Evolutionary conservation across 1,284 basidiomycete genomes (phyloP).

Genomic region (Cutaneotrichosporon curvatum): DNA sequence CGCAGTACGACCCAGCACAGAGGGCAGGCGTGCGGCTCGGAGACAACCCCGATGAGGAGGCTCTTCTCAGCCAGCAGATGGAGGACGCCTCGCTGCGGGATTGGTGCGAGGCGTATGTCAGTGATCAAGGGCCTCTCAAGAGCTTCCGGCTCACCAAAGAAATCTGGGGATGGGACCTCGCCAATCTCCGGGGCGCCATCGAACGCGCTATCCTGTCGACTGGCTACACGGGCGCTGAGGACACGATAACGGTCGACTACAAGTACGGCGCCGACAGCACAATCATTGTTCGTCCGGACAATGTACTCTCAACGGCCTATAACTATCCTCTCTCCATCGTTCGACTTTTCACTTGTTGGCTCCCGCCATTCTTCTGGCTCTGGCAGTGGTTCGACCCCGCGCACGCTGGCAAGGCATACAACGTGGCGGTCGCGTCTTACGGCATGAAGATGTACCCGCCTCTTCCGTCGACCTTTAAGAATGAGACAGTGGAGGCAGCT

Average conservation of each 20-base stretch:
- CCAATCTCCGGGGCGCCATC: conserved; percentile 46
- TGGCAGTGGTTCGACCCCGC: conserved; percentile 17
- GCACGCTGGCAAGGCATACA: conserved; percentile 26
- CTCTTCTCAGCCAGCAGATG: conserved; percentile 6
- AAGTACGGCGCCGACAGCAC: conserved; percentile 39
- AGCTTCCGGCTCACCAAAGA: conserved; percentile 61
- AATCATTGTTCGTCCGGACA: conserved; percentile 58
- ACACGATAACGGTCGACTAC: conserved; percentile 51
- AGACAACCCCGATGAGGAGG: conserved; percentile 10
- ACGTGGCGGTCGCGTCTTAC: conserved; percentile 22
- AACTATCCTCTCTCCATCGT: conserved; percentile 43
- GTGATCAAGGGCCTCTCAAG: conserved; percentile 56
- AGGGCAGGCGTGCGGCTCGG: neutral
- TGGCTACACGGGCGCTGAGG: conserved; percentile 51
- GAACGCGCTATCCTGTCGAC: conserved; percentile 52
- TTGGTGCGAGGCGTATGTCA: conserved; percentile 66
- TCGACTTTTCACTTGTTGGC: conserved; percentile 58
- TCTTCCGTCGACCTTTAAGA: conserved; percentile 33
- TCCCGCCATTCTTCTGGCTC: conserved; percentile 57
- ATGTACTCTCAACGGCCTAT: conserved; percentile 56
- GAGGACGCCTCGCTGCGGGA: conserved; percentile 46
- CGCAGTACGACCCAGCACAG: neutral
- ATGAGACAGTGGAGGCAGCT: conserved; percentile 27
- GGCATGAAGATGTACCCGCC: conserved; percentile 37
- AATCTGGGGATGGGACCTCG: conserved; percentile 63